Conservation (phyloP, 2,329 filamentous ascomycete genomes). For the Chaetothyriales sp. region DNA sequence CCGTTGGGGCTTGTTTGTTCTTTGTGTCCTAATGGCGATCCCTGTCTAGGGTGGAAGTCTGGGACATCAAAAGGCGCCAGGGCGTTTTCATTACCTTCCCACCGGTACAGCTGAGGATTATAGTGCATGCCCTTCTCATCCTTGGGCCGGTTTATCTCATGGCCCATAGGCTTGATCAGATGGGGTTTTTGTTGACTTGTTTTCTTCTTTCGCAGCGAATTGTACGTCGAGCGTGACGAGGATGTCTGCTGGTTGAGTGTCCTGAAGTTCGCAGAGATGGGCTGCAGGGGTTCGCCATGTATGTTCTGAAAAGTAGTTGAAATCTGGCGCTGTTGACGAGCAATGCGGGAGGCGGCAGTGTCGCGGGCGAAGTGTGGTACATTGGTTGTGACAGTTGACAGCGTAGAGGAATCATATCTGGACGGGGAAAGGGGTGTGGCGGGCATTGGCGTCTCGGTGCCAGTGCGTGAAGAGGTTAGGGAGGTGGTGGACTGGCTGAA, state of each 20-base stretch:
- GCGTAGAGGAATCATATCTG: constrained; percentile 30
- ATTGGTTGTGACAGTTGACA: constrained; percentile 17
- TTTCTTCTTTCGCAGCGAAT: constrained; percentile 35
- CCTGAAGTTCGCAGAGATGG: constrained; percentile 41
- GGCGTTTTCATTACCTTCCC: constrained; percentile 92
- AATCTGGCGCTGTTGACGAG: constrained; percentile 45
- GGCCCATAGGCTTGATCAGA: constrained; percentile 71
- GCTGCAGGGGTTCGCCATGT: constrained; percentile 32
- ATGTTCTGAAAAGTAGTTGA: constrained; percentile 27
- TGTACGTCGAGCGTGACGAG: constrained; percentile 6
- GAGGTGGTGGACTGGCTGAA: constrained; percentile 16
- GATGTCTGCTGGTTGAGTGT: background rate
- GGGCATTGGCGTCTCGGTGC: constrained; percentile 31
- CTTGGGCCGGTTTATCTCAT: constrained; percentile 61
- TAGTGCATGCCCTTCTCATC: constrained; percentile 92
- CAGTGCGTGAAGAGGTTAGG: constrained; percentile 17
- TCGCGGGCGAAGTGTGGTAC: constrained; percentile 49
- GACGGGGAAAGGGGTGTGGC: constrained; percentile 43
- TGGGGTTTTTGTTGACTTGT: constrained; percentile 55
- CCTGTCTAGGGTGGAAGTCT: constrained; percentile 17
- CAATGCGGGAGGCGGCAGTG: constrained; percentile 50
- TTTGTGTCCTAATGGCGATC: constrained; percentile 8
- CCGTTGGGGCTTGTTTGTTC: constrained; percentile 9
- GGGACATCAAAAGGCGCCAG: constrained; percentile 62
- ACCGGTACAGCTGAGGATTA: constrained; percentile 70